These are phyloP conservation scores for Colletotrichum sidae DNA, from an alignment of 2,329 filamentous ascomycete species.

Conservation along the genomic window DNA sequence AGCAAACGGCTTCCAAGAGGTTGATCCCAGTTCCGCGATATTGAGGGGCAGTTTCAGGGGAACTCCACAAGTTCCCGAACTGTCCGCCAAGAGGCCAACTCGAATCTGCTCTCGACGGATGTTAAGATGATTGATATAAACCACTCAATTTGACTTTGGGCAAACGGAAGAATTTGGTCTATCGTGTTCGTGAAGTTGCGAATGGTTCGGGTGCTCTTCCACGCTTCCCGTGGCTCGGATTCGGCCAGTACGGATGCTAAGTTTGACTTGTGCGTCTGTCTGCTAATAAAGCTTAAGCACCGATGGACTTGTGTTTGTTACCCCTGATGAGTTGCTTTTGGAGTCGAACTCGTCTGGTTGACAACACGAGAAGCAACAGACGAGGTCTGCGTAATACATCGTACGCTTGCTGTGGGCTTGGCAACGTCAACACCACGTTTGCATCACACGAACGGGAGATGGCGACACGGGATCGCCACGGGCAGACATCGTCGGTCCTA, in stretches of 20 bases:
- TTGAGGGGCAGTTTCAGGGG: slow-evolving; percentile 25
- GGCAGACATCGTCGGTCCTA: background rate
- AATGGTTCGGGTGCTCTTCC: background rate
- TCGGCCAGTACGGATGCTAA: background rate
- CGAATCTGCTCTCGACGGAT: background rate
- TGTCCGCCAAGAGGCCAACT: slow-evolving; percentile 11
- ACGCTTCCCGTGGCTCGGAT: background rate
- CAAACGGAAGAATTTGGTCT: background rate
- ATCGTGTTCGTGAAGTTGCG: background rate
- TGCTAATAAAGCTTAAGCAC: no score
- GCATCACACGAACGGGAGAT: no score
- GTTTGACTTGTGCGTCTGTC: no score
- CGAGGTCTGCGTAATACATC: no score
- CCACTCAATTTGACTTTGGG: slow-evolving; percentile 19
- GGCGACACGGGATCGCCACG: no score
- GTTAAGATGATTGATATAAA: slow-evolving; percentile 25
- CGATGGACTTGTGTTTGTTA: no score
- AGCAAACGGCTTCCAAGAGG: background rate
- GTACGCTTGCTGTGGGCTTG: no score
- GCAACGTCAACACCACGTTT: no score
- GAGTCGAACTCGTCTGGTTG: no score
- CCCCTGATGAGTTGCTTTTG: no score
- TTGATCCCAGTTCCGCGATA: slow-evolving; percentile 16
- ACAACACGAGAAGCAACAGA: no score
- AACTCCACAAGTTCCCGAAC: slow-evolving; percentile 9